Base-by-base conservation (phyloP, 2,329 filamentous ascomycete genomes). In the Fonsecaea nubica region DNA sequence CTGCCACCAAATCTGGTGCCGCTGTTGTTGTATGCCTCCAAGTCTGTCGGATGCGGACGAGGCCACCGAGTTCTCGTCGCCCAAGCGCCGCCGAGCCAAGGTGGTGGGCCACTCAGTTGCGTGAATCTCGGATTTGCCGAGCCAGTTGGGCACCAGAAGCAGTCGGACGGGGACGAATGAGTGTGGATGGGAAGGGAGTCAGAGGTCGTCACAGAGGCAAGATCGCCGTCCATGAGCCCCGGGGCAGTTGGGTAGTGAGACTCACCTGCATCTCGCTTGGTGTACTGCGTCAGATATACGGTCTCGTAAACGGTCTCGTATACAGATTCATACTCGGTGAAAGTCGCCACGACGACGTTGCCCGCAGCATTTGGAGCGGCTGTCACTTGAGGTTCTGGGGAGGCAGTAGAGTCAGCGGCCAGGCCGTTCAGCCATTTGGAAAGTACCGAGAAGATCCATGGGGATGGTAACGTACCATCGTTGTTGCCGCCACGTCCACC, bases 181-280 rank as follows among this genome's bases (percentile, higher is more conserved):
- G 45, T 50, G 21, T 13, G 32, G 7, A 56, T 15, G 50, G 36
- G 48, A 48, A n/a, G 25, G 32, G 13, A 48, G 10, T 21, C 42
- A 48, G 59, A 58, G 9, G 53, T 18, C 35, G 65, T 18, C 35
- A 52, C 36, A 30, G 21, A 58, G 12, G 35, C 8, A 58, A 12
- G 21, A 32, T 53, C 30, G 45, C 32, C 33, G 21, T 52, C 36
- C 32, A 32, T 38, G 58, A 30, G 38, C 12, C 45, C 57, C 35
- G 53, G 38, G 53, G 45, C 13, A 42, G 38, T 15, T 40, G 58
- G 32, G 50, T 54, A 53, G 52, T 45, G n/a, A 8, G 63, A 65
- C 65, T 66, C 42, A 70, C 68, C 68, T 54, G 57, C 57, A 60
- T 59, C 57, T 59, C 68, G 65, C 48, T 70, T 70, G 30, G 68